These are phyloP conservation scores for Apiotrichum veenhuisii DNA, from an alignment of 1,284 basidiomycete species.

Conservation along the genomic window DNA sequence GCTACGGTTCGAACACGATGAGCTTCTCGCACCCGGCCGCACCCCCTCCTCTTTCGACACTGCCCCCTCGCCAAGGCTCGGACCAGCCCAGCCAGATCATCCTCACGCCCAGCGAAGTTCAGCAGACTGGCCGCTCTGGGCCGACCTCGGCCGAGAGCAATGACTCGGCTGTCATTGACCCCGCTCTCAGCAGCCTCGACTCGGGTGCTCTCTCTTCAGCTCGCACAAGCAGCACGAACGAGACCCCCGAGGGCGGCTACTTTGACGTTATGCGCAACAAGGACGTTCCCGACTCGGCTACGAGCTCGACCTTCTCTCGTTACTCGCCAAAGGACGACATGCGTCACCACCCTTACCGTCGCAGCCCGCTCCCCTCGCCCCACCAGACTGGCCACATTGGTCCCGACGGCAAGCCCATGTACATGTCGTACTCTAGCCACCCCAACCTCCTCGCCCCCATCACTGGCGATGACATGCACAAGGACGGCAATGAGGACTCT, in stretches of 20 bases:
- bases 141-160: conserved; percentile 1
- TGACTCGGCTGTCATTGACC: conserved; percentile 21
- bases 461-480: conserved; percentile 10
- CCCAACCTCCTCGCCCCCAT: conserved; percentile 8
- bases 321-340: conserved; percentile 26
- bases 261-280: conserved; percentile 18
- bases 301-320: conserved; percentile 29
- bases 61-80: conserved; percentile 33
- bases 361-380: conserved; percentile 24
- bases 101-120: conserved; percentile 40
- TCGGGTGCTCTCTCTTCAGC: conserved; percentile 1
- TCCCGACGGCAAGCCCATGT: conserved; percentile 34
- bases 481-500: conserved; percentile 10
- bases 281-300: conserved; percentile 18
- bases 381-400: conserved; percentile 19
- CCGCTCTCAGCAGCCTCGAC: conserved; percentile 11
- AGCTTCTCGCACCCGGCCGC: conserved; percentile 34
- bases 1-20: conserved; percentile 13
- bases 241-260: conserved; percentile 12
- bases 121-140: conserved; percentile 10
- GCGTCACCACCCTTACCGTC: conserved; percentile 34
- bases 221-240: conserved; percentile 1
- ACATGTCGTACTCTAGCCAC: conserved; percentile 32
- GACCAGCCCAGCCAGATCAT: conserved; percentile 37
- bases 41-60: conserved; percentile 33